A percentile compares a stretch with the other conserved stretches of the same genome.
Evolutionary conservation across 106 monocot genomes (phyloP).

Genomic region (Xerophyta viscosa): DNA sequence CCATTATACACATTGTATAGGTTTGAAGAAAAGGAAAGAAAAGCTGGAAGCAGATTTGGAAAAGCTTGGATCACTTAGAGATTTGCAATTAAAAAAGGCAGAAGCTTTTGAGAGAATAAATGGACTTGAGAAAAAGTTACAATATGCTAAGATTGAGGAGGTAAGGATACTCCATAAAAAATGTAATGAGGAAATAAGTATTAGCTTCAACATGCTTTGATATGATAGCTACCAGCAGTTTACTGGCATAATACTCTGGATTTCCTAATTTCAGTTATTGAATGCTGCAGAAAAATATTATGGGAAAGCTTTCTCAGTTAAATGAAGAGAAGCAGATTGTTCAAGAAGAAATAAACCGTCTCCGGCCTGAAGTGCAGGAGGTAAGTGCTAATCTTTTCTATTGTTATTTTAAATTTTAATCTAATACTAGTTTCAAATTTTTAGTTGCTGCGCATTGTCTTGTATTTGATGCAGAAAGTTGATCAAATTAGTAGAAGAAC

Average conservation of each 20-base stretch:
- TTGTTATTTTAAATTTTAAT: slow-evolving; percentile 2
- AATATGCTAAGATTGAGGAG: slow-evolving; percentile 76
- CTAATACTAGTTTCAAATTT: background rate
- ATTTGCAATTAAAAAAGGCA: slow-evolving; percentile 77
- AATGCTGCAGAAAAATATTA: slow-evolving; percentile 52
- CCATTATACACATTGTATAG: slow-evolving; percentile 30
- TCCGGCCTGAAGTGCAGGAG: slow-evolving; percentile 69
- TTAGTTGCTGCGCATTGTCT: too few species aligned
- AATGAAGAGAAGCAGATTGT: slow-evolving; percentile 63
- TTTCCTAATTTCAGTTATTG: too few species aligned
- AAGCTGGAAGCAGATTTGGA: slow-evolving; percentile 76
- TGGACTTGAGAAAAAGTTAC: slow-evolving; percentile 85
- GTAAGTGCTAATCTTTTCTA: slow-evolving; percentile 17
- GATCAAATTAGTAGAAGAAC: slow-evolving; percentile 51
- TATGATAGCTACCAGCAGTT: too few species aligned
- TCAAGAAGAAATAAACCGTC: slow-evolving; percentile 55
- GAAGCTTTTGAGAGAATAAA: slow-evolving; percentile 65
- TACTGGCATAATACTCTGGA: too few species aligned
- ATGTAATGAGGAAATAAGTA: too few species aligned
- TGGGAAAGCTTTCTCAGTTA: slow-evolving; percentile 58
- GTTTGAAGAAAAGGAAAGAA: slow-evolving; percentile 74
- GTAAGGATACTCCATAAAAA: slow-evolving; percentile 15
- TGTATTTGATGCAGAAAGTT: slow-evolving; percentile 58
- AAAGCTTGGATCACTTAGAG: slow-evolving; percentile 66
- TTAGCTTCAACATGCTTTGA: too few species aligned